phyloP scores from a whole-genome alignment of 306 rosid species.

The Vigna nakashimae region DNA sequence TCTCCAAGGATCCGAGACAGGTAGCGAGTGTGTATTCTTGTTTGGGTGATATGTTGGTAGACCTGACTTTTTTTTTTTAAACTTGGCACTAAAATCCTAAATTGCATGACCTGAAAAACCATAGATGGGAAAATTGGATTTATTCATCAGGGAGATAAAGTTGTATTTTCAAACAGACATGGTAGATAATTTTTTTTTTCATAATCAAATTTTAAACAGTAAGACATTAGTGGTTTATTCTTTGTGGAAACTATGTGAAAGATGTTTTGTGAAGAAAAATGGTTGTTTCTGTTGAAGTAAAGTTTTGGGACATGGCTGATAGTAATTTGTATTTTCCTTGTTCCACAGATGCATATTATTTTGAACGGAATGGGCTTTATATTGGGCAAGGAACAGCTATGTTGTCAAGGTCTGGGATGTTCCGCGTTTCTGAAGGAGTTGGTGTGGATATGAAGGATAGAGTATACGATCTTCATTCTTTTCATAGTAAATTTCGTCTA shows the following conservation, averaged over 20 bases:
- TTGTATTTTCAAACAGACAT: slow-evolving; percentile 30
- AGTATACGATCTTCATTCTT: slow-evolving; percentile 84
- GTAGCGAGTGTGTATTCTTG: slow-evolving; percentile 49
- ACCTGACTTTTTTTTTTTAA: neutral
- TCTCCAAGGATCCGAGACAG: slow-evolving; percentile 74
- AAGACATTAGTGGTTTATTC: slow-evolving; percentile 4
- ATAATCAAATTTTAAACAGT: neutral
- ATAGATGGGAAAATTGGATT: neutral
- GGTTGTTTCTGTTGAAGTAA: slow-evolving; percentile 33
- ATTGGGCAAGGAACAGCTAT: slow-evolving; percentile 86
- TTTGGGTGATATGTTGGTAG: slow-evolving; percentile 27
- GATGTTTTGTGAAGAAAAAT: neutral
- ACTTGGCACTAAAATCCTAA: neutral
- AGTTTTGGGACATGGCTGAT: slow-evolving; percentile 27
- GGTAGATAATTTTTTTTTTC: neutral
- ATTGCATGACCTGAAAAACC: slow-evolving; percentile 11
- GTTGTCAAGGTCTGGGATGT: slow-evolving; percentile 92
- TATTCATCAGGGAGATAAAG: slow-evolving; percentile 12
- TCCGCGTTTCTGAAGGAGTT: slow-evolving; percentile 75
- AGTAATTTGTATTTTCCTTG: slow-evolving; percentile 35
- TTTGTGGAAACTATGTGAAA: neutral
- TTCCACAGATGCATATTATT: slow-evolving; percentile 73
- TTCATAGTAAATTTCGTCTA: slow-evolving; percentile 68
- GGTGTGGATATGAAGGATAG: slow-evolving; percentile 84
- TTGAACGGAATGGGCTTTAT: slow-evolving; percentile 76